Evolutionary conservation across 2,329 filamentous ascomycete species (phyloP).

Genomic region (Drechslera avenae): DNA sequence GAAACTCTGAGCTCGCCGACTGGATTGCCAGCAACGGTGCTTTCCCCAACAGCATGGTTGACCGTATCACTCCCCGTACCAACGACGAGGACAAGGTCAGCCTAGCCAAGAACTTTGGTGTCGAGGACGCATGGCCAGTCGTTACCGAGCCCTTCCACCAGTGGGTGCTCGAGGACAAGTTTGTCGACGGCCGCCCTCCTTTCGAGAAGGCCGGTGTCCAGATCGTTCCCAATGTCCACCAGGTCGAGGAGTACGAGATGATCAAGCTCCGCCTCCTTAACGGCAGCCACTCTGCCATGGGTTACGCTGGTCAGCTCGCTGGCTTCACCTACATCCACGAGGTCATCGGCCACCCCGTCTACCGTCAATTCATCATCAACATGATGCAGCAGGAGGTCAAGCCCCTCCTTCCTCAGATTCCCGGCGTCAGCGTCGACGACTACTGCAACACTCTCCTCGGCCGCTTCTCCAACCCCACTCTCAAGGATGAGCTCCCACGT

Average conservation of each 20-base stretch:
- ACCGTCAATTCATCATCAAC: slow-evolving; percentile 34
- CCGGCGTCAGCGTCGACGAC: slow-evolving; percentile 33
- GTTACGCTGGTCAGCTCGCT: slow-evolving; percentile 32
- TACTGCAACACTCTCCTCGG: slow-evolving; percentile 34
- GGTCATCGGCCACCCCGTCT: slow-evolving; percentile 31
- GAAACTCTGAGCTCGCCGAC: slow-evolving; percentile 29
- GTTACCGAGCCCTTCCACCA: slow-evolving; percentile 39
- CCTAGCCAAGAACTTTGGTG: slow-evolving; percentile 30
- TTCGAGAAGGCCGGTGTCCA: slow-evolving; percentile 41
- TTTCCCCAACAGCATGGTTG: slow-evolving; percentile 41
- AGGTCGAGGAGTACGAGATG: slow-evolving; percentile 37
- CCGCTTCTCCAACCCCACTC: slow-evolving; percentile 36
- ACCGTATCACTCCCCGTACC: slow-evolving; percentile 38
- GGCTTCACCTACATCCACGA: slow-evolving; percentile 38
- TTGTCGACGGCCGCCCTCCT: slow-evolving; percentile 33
- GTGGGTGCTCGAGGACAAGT: slow-evolving; percentile 40
- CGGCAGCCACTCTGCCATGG: slow-evolving; percentile 36
- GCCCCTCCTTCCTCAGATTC: slow-evolving; percentile 34
- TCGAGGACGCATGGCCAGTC: slow-evolving; percentile 36
- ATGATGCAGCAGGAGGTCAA: slow-evolving; percentile 41
- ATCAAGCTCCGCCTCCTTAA: slow-evolving; percentile 38
- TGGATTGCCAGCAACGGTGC: slow-evolving; percentile 37
- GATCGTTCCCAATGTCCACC: slow-evolving; percentile 32
- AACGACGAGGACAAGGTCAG: slow-evolving; percentile 27
- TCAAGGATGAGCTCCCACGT: slow-evolving; percentile 38